Base-by-base conservation (phyloP, 371 early-diverging fungal genomes). In the Rhizopus delemar region DNA sequence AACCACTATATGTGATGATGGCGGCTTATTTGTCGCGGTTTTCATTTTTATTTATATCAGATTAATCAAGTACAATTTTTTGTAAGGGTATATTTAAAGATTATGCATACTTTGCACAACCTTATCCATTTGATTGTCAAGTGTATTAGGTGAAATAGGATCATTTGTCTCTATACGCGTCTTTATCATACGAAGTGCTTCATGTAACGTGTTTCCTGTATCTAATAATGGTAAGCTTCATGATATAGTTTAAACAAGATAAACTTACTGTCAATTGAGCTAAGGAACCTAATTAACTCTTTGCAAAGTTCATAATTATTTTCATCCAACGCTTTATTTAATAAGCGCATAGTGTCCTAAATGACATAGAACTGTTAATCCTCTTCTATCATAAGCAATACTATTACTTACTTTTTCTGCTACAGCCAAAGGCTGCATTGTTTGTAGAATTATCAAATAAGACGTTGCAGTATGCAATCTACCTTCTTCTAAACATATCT, bases 371-470 rank as follows among this genome's bases (percentile, higher is more conserved):
- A 7, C 16, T 45, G 9, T 57, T 54, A 39, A n/a, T 51, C 11
- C 5, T 31, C 29, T 51, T 16, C 33, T n/a, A 29, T 38, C 3
- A 31, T 22, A 22, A 22, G 22, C 22, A 29, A 31, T 6, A 16
- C 15, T 33, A 46, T 9, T n/a, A 16, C 54, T 33, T 58, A 86
- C 83, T 70, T 88, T 75, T 12, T 83, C 84, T 51, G 88, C 89
- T 36, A 89, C 80, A 8, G 76, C 63, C 13, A 81, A 33, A 0
- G 93, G 86, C 62, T 93, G 90, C 74, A 94, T 69, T 0, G 92
- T 92, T 59, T 94, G 95, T 32, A 93, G 71, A 46, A 94, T 90
- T 51, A 93, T 88, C 5, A 95, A 61, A 68, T 89, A 93, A 4
- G 92, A 90, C 0, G 93, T 91, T 0, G 95, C 95, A 5, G 93